phyloP scores from a whole-genome alignment of 1,284 basidiomycete species.

The Trichosporon inkin region DNA sequence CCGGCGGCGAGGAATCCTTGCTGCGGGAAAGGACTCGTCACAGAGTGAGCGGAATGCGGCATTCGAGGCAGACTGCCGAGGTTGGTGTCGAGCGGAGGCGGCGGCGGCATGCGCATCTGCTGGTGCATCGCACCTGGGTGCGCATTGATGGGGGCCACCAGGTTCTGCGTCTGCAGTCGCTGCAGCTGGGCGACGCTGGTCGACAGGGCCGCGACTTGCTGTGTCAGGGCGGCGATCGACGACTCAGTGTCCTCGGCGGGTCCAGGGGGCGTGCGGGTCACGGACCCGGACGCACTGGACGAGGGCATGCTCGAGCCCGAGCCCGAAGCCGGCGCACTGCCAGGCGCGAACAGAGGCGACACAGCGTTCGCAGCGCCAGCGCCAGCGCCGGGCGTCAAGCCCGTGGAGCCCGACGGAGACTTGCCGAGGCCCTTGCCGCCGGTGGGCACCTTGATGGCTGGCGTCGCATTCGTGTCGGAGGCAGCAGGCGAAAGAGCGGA shows the following conservation, averaged over 20 bases:
- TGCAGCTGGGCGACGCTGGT: conserved; percentile 76
- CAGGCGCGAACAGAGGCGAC: neutral
- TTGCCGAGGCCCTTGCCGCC: neutral
- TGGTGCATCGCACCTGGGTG: conserved; percentile 1
- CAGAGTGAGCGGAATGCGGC: conserved; percentile 3
- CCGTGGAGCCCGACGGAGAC: neutral
- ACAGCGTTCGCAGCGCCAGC: neutral
- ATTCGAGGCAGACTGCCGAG: neutral
- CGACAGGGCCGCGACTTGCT: conserved; percentile 73
- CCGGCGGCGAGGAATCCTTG: conserved; percentile 2
- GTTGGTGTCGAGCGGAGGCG: conserved; percentile 17
- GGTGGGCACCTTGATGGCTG: neutral
- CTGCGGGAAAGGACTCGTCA: conserved; percentile 5
- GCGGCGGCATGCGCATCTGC: conserved; percentile 9
- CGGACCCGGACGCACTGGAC: conserved; percentile 3
- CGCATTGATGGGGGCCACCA: conserved; percentile 1
- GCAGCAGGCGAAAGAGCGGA: neutral
- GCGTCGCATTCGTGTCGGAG: neutral
- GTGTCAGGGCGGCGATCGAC: conserved; percentile 63
- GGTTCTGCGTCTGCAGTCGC: conserved; percentile 30
- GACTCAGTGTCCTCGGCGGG: conserved; percentile 7
- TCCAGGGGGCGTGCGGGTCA: conserved; percentile 10
- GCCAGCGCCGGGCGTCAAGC: neutral
- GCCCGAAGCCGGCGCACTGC: neutral
- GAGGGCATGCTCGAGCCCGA: conserved; percentile 1